Conservation (phyloP, 2,329 filamentous ascomycete species). For the Xylaria hypoxylon region DNA sequence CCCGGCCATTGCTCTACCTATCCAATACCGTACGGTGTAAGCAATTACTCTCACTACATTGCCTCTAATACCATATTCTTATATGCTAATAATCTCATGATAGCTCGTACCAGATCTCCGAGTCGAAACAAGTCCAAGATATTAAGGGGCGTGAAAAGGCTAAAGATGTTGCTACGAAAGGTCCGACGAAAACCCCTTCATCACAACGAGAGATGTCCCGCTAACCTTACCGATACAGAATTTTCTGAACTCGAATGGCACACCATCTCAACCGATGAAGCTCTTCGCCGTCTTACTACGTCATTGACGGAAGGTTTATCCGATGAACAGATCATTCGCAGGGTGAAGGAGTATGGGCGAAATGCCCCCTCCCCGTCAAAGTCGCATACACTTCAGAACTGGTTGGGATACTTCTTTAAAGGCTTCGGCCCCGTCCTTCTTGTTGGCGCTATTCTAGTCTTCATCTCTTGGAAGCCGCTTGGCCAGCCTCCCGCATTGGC, state of each 20-base stretch:
- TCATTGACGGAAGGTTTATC: conserved; percentile 70
- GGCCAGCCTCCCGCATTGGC: conserved; percentile 76
- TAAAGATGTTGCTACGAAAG: conserved; percentile 58
- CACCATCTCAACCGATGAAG: conserved; percentile 66
- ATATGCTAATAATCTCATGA: conserved; percentile 32
- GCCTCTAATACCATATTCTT: neutral
- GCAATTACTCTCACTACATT: conserved; percentile 34
- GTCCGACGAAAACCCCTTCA: conserved; percentile 23
- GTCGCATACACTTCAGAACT: conserved; percentile 67
- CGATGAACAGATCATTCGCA: conserved; percentile 64
- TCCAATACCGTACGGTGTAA: conserved; percentile 67
- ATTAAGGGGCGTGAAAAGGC: conserved; percentile 54
- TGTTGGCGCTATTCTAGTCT: conserved; percentile 76
- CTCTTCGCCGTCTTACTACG: conserved; percentile 69
- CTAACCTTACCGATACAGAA: conserved; percentile 55
- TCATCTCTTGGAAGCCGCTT: conserved; percentile 80
- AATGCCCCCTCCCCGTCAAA: conserved; percentile 76
- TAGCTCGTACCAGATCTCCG: conserved; percentile 67
- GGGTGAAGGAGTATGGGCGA: conserved; percentile 69
- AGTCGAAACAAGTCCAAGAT: conserved; percentile 60
- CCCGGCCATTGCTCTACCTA: conserved; percentile 59
- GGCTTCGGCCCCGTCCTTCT: conserved; percentile 81
- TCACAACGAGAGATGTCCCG: neutral
- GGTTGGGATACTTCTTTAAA: conserved; percentile 79
- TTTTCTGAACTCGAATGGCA: conserved; percentile 77